phyloP scores from a whole-genome alignment of 768 basidiomycete genomes.

The Hygrocybe coccinea region DNA sequence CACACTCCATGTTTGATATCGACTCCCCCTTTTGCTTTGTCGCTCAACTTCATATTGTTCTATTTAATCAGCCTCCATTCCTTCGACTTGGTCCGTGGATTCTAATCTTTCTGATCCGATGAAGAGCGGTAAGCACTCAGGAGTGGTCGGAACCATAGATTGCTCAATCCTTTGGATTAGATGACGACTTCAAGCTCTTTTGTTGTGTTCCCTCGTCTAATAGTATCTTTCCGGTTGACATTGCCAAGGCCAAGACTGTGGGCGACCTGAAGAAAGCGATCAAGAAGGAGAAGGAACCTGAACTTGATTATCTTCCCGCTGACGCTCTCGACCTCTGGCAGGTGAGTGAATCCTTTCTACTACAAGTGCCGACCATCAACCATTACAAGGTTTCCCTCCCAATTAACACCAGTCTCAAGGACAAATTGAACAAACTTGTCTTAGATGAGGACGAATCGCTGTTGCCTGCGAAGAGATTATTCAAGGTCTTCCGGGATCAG shows the following conservation, averaged over 20 bases:
- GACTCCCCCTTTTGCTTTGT: no score
- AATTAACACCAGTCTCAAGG: constrained; percentile 6
- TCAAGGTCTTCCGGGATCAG: constrained; percentile 8
- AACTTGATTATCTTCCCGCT: constrained; percentile 7
- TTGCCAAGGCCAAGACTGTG: constrained; percentile 11
- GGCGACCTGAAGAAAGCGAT: constrained; percentile 11
- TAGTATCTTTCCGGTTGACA: constrained; percentile 12
- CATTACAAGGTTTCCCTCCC: constrained; percentile 11
- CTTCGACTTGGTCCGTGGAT: not conserved
- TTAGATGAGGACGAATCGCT: not conserved
- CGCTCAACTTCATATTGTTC: no score
- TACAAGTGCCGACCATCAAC: constrained; percentile 9
- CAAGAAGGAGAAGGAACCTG: constrained; percentile 11
- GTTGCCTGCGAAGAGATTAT: constrained; percentile 3
- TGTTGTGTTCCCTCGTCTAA: constrained; percentile 14
- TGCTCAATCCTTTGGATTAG: no score
- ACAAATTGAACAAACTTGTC: constrained; percentile 6
- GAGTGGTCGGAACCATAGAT: no score
- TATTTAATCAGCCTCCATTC: no score
- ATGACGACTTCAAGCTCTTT: constrained; percentile 11
- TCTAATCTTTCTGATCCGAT: not conserved
- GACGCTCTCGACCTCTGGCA: constrained; percentile 14
- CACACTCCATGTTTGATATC: no score
- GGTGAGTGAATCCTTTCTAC: constrained; percentile 2
- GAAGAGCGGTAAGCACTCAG: no score